phyloP scores from a whole-genome alignment of 2,329 filamentous ascomycete species.

The Penicillium griseofulvum region DNA sequence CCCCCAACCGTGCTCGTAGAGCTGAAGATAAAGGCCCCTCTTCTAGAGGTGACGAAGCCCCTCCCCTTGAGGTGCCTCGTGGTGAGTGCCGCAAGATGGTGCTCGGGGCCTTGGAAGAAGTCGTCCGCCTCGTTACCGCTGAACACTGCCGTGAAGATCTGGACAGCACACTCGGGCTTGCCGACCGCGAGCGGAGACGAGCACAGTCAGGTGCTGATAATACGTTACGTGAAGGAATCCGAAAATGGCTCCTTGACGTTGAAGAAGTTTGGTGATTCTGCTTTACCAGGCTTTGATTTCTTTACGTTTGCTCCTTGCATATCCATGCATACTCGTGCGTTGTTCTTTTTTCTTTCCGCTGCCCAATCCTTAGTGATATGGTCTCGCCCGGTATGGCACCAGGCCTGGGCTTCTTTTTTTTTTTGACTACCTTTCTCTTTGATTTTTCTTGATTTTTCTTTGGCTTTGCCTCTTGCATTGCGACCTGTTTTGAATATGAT shows the following conservation, averaged over 20 bases:
- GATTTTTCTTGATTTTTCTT: constrained; percentile 10
- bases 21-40: constrained; percentile 29
- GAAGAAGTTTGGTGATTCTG: constrained; percentile 44
- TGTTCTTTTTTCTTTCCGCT: constrained; percentile 1
- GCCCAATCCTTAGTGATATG: background rate
- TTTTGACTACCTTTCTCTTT: background rate
- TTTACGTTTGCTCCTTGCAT: constrained; percentile 4
- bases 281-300: background rate
- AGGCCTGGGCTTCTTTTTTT: background rate
- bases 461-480: constrained; percentile 10
- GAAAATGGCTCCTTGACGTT: constrained; percentile 54
- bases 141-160: constrained; percentile 45
- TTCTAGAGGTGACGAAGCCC: constrained; percentile 26
- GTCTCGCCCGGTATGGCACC: background rate
- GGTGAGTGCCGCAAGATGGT: constrained; percentile 55
- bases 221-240: constrained; percentile 56
- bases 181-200: constrained; percentile 36
- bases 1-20: constrained; percentile 38
- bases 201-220: constrained; percentile 44
- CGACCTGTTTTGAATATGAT: constrained; percentile 21
- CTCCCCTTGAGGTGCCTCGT: constrained; percentile 46
- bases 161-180: constrained; percentile 30
- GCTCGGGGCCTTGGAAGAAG: constrained; percentile 56
- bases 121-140: constrained; percentile 55
- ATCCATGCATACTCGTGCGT: background rate